Percentiles rank a stretch among this genome's conserved stretches.
phyloP scores from a whole-genome alignment of 371 early-diverging fungal species.

The Actinomucor elegans region DNA sequence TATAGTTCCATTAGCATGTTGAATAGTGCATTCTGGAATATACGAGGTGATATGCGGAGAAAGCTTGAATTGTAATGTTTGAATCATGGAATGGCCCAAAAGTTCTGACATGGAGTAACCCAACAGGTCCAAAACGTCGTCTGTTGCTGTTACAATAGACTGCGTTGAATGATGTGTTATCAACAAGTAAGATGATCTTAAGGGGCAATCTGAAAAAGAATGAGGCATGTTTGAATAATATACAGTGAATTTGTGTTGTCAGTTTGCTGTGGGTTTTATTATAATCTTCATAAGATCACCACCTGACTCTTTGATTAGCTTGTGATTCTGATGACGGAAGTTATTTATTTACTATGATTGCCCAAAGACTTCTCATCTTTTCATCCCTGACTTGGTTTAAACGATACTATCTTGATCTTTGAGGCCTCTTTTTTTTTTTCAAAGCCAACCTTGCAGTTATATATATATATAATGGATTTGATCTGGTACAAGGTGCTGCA shows the following conservation, averaged over 20 bases:
- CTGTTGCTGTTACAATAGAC: constrained; percentile 40
- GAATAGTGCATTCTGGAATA: constrained; percentile 19
- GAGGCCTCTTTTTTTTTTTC: too few relatives aligned
- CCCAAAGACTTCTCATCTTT: too few relatives aligned
- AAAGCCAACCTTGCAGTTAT: too few relatives aligned
- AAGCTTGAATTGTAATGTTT: constrained; percentile 7
- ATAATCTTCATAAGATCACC: too few relatives aligned
- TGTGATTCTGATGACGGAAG: background rate
- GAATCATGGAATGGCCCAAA: constrained; percentile 11
- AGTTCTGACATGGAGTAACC: constrained; percentile 25
- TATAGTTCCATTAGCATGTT: constrained; percentile 14
- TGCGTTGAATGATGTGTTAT: constrained; percentile 29
- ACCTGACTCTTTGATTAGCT: too few relatives aligned
- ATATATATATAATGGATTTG: too few relatives aligned
- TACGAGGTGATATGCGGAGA: constrained; percentile 2
- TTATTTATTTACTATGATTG: background rate
- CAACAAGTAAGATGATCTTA: constrained; percentile 29
- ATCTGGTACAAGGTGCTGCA: too few relatives aligned
- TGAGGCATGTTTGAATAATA: too few relatives aligned
- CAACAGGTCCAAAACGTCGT: constrained; percentile 33
- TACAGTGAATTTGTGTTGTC: too few relatives aligned
- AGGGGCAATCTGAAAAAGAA: constrained; percentile 26
- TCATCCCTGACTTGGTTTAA: too few relatives aligned
- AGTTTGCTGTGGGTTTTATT: too few relatives aligned
- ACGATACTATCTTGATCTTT: too few relatives aligned